A percentile compares a stretch with the other conserved stretches of the same genome.
These are phyloP conservation scores for Phytophthora pluvialis DNA, from an alignment of 352 stramenopile species.

Conservation along the genomic window DNA sequence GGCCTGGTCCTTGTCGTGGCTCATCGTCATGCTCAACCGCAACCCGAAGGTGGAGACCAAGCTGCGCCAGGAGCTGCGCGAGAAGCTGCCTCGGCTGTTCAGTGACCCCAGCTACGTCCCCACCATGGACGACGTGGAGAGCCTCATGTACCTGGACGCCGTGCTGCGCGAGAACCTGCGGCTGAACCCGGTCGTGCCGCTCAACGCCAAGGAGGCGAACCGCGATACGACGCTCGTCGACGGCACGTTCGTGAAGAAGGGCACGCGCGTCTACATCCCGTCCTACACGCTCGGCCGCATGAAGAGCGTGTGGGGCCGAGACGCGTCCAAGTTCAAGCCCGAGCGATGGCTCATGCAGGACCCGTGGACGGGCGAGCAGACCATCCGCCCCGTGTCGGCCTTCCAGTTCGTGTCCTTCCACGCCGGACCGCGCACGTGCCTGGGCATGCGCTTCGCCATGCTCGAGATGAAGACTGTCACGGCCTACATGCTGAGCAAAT, in stretches of 20 bases:
- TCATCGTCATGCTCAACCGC: conserved; percentile 68
- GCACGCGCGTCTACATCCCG: conserved; percentile 58
- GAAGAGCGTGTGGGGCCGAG: conserved; percentile 57
- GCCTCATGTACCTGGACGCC: conserved; percentile 65
- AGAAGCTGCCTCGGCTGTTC: conserved; percentile 44
- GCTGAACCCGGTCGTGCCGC: conserved; percentile 67
- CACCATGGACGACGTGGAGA: conserved; percentile 53
- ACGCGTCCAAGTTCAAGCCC: conserved; percentile 66
- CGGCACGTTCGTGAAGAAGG: conserved; percentile 59
- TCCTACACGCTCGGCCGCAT: conserved; percentile 58
- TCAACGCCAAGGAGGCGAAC: conserved; percentile 59
- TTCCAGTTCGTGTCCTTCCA: conserved; percentile 49
- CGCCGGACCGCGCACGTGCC: conserved; percentile 38
- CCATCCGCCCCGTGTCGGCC: conserved; percentile 38
- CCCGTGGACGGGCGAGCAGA: conserved; percentile 25
- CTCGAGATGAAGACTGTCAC: conserved; percentile 55
- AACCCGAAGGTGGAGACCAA: conserved; percentile 59
- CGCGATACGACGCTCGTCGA: conserved; percentile 61
- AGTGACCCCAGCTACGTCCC: conserved; percentile 40
- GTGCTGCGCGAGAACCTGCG: conserved; percentile 68
- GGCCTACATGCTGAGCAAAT: conserved; percentile 48
- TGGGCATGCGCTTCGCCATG: conserved; percentile 53
- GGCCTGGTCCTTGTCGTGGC: conserved; percentile 69
- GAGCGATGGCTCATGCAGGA: conserved; percentile 64
- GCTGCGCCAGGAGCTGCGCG: conserved; percentile 54